These are phyloP conservation scores for Arthroderma sp. DNA, from an alignment of 2,329 filamentous ascomycete genomes.

Conservation along the genomic window DNA sequence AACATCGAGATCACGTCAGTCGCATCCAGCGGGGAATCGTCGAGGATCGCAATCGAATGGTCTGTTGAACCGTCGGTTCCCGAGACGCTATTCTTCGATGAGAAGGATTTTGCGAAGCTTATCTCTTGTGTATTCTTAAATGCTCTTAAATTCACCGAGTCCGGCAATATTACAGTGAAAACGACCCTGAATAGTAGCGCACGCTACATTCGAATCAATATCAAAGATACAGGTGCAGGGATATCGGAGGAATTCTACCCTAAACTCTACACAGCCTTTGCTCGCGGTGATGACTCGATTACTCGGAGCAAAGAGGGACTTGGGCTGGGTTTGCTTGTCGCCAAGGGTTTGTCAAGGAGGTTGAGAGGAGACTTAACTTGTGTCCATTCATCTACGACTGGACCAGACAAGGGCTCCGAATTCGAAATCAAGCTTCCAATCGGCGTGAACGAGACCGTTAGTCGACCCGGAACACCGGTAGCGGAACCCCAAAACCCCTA, in stretches of 20 bases:
- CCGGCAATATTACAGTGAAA: constrained; percentile 45
- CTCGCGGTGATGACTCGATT: constrained; percentile 54
- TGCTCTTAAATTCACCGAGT: constrained; percentile 58
- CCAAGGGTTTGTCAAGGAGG: constrained; percentile 55
- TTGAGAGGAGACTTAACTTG: constrained; percentile 56
- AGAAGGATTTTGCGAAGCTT: constrained; percentile 50
- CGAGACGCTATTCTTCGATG: constrained; percentile 40
- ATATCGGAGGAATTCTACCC: constrained; percentile 54
- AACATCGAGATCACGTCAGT: constrained; percentile 32
- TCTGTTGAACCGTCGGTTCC: constrained; percentile 35
- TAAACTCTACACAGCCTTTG: constrained; percentile 56
- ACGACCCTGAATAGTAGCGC: constrained; percentile 39
- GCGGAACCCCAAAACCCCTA: background rate
- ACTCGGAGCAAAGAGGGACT: constrained; percentile 56
- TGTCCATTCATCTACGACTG: constrained; percentile 48
- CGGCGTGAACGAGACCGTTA: constrained; percentile 36
- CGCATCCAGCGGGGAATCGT: constrained; percentile 32
- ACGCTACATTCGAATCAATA: constrained; percentile 46
- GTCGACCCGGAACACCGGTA: constrained; percentile 36
- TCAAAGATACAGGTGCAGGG: constrained; percentile 54
- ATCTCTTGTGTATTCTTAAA: constrained; percentile 53
- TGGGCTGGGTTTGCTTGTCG: constrained; percentile 57
- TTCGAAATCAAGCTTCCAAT: constrained; percentile 56
- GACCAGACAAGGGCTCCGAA: constrained; percentile 49
- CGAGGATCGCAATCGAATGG: constrained; percentile 35